Evolutionary conservation across 176 grass and related monocot species (phyloP).

Genomic region (Oryza nivara): DNA sequence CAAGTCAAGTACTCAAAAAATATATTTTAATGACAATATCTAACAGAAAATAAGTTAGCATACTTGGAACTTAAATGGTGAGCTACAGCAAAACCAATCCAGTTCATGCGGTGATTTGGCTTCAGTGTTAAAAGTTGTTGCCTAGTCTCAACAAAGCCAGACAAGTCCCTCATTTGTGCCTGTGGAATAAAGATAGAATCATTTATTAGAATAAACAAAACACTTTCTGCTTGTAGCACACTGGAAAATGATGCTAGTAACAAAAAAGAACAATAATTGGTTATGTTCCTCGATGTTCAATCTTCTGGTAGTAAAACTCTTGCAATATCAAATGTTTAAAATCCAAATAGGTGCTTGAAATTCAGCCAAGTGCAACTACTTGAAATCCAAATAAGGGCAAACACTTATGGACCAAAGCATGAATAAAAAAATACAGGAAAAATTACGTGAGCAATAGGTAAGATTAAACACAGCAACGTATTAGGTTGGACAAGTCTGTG

Average conservation of each 20-base stretch:
- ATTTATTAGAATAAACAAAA: conserved; percentile 36
- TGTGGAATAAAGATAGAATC: conserved; percentile 36
- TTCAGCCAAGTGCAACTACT: neutral
- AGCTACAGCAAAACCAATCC: conserved; percentile 97
- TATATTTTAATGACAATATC: neutral
- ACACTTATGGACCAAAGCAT: conserved; percentile 4
- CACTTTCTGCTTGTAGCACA: neutral
- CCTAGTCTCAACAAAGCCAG: conserved; percentile 98
- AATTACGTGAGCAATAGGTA: neutral
- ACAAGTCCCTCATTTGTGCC: conserved; percentile 97
- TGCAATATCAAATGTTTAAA: conserved; percentile 22
- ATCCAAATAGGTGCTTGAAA: conserved; percentile 12
- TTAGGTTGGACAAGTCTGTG: conserved; percentile 10
- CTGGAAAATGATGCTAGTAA: conserved; percentile 5
- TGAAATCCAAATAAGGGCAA: conserved; percentile 7
- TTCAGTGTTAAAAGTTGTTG: conserved; percentile 92
- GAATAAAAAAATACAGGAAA: conserved; percentile 27
- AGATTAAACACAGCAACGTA: neutral
- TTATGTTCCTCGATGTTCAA: neutral
- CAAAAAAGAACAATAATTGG: conserved; percentile 14
- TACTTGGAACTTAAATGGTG: conserved; percentile 99
- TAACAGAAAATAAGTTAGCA: conserved; percentile 35
- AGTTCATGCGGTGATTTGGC: conserved; percentile 99
- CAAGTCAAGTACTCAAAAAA: neutral
- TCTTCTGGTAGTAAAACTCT: neutral